Percentiles rank a stretch among this genome's conserved stretches.
These are phyloP conservation scores for Sporothrix luriei DNA, from an alignment of 2,329 filamentous ascomycete species.

Conservation along the genomic window DNA sequence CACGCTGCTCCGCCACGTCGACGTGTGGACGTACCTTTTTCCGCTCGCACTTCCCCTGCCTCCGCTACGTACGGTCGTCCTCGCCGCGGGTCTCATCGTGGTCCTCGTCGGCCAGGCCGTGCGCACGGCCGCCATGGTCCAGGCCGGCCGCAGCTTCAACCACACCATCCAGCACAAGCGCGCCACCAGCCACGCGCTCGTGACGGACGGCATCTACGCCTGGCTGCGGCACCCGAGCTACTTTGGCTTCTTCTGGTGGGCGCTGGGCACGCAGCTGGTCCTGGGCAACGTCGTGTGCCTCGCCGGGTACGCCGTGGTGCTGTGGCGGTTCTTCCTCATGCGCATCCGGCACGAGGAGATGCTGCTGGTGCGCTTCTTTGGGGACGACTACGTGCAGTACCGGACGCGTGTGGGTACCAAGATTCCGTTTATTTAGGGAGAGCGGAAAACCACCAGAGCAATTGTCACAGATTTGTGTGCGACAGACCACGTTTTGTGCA, in stretches of 20 bases:
- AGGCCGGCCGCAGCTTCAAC: constrained; percentile 90
- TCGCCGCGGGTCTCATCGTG: constrained; percentile 63
- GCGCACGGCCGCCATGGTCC: constrained; percentile 81
- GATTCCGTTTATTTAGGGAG: constrained; percentile 72
- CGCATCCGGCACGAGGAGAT: constrained; percentile 79
- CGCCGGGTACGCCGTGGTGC: constrained; percentile 68
- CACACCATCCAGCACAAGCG: constrained; percentile 76
- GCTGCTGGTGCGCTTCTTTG: constrained; percentile 79
- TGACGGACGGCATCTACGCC: constrained; percentile 79
- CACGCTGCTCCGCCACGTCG: constrained; percentile 53
- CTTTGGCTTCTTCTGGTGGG: constrained; percentile 99
- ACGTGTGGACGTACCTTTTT: constrained; percentile 43
- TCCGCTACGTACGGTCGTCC: constrained; percentile 41
- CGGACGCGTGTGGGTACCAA: constrained; percentile 69
- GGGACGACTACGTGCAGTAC: constrained; percentile 77
- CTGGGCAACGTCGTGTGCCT: constrained; percentile 84
- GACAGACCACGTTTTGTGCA: not conserved
- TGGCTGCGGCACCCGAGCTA: constrained; percentile 84
- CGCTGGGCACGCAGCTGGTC: constrained; percentile 87
- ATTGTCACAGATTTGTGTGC: too few relatives aligned
- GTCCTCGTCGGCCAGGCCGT: constrained; percentile 72
- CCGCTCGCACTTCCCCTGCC: constrained; percentile 46
- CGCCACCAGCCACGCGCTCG: constrained; percentile 71
- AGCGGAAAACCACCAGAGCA: not conserved
- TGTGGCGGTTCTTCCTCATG: constrained; percentile 82